Conservation (phyloP, 2,329 filamentous ascomycete species). For the Trichophyton benhamiae region DNA sequence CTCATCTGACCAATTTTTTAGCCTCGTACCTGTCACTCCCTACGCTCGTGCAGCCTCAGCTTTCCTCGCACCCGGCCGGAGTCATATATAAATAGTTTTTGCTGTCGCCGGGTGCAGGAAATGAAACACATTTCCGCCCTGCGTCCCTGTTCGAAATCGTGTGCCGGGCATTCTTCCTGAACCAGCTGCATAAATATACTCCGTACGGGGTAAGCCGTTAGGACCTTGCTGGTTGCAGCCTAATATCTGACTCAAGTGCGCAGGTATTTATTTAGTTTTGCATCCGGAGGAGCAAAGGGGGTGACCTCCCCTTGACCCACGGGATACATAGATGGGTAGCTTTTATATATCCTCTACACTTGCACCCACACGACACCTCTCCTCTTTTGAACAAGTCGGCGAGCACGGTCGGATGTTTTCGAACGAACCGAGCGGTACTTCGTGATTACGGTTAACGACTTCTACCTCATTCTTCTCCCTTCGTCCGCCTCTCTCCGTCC, state of each 20-base stretch:
- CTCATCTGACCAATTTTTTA: slow-evolving; percentile 4
- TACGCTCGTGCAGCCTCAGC: background rate
- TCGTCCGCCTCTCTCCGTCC: background rate
- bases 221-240: background rate
- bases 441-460: background rate
- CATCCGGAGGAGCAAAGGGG: no score
- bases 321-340: background rate
- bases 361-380: background rate
- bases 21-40: slow-evolving; percentile 1
- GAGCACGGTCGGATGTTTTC: background rate
- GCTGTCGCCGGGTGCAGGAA: background rate
- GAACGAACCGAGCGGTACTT: background rate
- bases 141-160: background rate
- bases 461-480: background rate
- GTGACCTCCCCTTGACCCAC: background rate
- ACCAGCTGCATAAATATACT: background rate
- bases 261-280: no score
- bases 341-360: background rate
- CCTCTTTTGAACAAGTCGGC: background rate
- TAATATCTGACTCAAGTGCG: background rate
- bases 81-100: background rate
- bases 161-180: background rate
- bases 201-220: background rate
- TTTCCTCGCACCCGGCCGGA: background rate
- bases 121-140: background rate